Evolutionary conservation across 371 early-diverging fungal genomes (phyloP).

Genomic region (Circinella umbellata): DNA sequence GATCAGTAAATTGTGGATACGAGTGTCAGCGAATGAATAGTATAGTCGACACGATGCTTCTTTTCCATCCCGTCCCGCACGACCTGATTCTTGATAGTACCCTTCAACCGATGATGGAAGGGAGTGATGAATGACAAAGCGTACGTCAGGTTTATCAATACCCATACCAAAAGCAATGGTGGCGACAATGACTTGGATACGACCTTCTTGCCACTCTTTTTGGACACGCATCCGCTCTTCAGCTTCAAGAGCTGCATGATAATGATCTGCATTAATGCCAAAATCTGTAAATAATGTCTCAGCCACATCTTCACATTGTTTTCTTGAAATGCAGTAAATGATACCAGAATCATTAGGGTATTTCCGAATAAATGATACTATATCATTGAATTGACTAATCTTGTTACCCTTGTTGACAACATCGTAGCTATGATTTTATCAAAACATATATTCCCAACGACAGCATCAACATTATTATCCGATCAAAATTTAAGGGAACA

Average conservation of each 20-base stretch:
- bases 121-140: conserved; percentile 98
- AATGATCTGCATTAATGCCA: conserved; percentile 68
- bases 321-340: conserved; percentile 93
- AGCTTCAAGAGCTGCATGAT: conserved; percentile 91
- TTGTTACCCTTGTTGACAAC: conserved; percentile 59
- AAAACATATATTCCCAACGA: too few relatives aligned
- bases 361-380: conserved; percentile 46
- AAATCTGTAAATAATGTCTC: conserved; percentile 60
- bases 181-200: conserved; percentile 66
- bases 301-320: conserved; percentile 90
- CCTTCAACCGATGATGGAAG: conserved; percentile 97
- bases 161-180: conserved; percentile 84
- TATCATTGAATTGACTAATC: conserved; percentile 37
- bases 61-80: conserved; percentile 98
- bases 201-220: conserved; percentile 84
- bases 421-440: conserved; percentile 63
- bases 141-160: conserved; percentile 98
- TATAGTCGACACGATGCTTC: conserved; percentile 89
- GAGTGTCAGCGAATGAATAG: conserved; percentile 86
- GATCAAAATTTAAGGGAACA: too few relatives aligned
- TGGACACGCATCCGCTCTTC: conserved; percentile 89
- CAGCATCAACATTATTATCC: too few relatives aligned
- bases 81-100: conserved; percentile 99
- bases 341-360: conserved; percentile 90
- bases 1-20: conserved; percentile 77